Conservation (phyloP, 2,329 filamentous ascomycete species). For the Endothia cerciana region DNA sequence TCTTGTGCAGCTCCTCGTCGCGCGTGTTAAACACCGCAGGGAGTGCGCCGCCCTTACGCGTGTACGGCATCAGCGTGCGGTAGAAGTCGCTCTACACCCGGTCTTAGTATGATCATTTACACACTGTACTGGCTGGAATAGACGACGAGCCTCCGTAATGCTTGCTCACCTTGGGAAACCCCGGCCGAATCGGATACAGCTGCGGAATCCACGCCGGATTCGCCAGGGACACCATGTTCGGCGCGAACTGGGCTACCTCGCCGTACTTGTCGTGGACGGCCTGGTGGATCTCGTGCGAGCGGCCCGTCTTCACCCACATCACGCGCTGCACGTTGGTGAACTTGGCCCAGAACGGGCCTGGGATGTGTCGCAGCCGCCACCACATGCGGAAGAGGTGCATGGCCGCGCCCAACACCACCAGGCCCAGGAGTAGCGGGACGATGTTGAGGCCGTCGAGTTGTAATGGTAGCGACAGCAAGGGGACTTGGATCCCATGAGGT, state of each 20-base stretch:
- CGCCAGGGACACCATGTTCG: conserved; percentile 51
- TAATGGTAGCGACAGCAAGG: too few species aligned
- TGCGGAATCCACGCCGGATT: conserved; percentile 39
- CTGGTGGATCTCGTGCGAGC: conserved; percentile 28
- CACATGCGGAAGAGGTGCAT: conserved; percentile 18
- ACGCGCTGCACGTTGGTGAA: conserved; percentile 32
- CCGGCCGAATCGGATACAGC: conserved; percentile 31
- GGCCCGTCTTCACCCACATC: conserved; percentile 31
- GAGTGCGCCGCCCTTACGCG: conserved; percentile 28
- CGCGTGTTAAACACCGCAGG: conserved; percentile 38
- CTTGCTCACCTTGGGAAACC: conserved; percentile 32
- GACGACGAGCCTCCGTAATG: too few species aligned
- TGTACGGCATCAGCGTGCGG: conserved; percentile 33
- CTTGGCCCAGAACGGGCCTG: conserved; percentile 31
- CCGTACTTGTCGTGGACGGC: conserved; percentile 48
- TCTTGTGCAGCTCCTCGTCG: conserved; percentile 38
- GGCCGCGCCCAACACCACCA: neutral
- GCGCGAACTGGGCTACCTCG: conserved; percentile 52
- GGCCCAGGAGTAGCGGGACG: neutral
- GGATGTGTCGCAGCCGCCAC: conserved; percentile 32
- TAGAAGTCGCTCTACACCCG: conserved; percentile 36
- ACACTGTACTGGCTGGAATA: too few species aligned
- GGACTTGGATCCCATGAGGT: too few species aligned
- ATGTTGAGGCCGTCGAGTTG: too few species aligned
- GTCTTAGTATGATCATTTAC: neutral